phyloP scores from a whole-genome alignment of 2,329 filamentous ascomycete genomes.

The Teratosphaeria gauchensis region DNA sequence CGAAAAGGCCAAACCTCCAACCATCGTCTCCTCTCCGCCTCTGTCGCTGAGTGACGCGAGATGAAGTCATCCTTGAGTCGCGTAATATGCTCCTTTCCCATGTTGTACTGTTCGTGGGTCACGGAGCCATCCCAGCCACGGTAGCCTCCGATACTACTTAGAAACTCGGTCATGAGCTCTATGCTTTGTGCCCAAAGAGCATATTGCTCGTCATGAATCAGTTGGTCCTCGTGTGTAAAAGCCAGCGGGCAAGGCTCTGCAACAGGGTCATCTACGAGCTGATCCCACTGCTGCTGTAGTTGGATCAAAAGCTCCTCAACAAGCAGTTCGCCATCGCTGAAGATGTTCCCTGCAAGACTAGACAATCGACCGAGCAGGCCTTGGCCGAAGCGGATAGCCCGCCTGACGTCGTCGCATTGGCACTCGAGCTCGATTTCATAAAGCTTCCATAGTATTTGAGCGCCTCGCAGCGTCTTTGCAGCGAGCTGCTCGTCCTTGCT shows the following conservation, averaged over 20 bases:
- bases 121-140: background rate
- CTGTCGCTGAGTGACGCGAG: background rate
- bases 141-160: background rate
- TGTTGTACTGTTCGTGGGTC: background rate
- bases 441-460: background rate
- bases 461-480: background rate
- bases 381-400: background rate
- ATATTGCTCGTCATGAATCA: background rate
- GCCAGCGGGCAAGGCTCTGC: background rate
- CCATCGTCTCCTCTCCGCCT: background rate
- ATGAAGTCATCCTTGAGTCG: background rate
- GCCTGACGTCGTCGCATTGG: background rate
- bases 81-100: background rate
- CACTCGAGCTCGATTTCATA: background rate
- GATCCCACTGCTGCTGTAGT: background rate
- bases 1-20: background rate
- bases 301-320: background rate
- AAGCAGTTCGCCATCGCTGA: background rate
- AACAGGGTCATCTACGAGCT: background rate
- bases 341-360: background rate
- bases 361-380: background rate
- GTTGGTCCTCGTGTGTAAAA: background rate
- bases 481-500: background rate
- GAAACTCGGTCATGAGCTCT: background rate
- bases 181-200: background rate